A percentile compares a stretch with the other conserved stretches of the same genome.
These are phyloP conservation scores for Trapa incisa DNA, from an alignment of 345 rosid species.

Conservation along the genomic window DNA sequence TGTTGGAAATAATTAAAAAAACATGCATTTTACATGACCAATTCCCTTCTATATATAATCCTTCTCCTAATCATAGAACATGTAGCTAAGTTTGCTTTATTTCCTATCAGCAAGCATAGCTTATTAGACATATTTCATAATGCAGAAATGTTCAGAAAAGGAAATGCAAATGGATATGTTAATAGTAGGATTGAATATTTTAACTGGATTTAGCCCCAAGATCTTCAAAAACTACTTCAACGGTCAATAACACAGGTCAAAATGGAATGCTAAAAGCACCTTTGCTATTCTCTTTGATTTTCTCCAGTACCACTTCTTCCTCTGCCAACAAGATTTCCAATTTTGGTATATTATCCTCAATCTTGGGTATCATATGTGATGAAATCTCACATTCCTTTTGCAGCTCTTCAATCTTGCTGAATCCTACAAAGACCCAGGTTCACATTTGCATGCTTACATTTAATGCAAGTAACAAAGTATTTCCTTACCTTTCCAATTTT, in stretches of 20 bases:
- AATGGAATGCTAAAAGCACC: conserved; percentile 26
- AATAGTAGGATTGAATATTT: neutral
- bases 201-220: neutral
- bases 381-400: conserved; percentile 60
- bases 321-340: conserved; percentile 49
- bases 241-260: neutral
- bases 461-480: conserved; percentile 8
- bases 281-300: conserved; percentile 62
- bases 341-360: conserved; percentile 62
- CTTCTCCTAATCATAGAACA: neutral
- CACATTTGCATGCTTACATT: conserved; percentile 11
- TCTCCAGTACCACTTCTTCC: conserved; percentile 71
- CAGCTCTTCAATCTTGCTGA: conserved; percentile 40
- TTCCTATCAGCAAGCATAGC: neutral
- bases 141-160: neutral
- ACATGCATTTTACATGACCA: neutral
- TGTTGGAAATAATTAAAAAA: neutral
- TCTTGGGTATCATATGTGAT: conserved; percentile 53
- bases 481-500: conserved; percentile 62
- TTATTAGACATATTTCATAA: neutral
- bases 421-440: conserved; percentile 42
- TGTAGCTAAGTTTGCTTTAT: neutral
- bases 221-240: neutral
- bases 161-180: neutral
- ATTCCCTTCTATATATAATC: neutral